These are phyloP conservation scores for Cladosporium sp. DNA, from an alignment of 2,329 filamentous ascomycete species.

Conservation along the genomic window DNA sequence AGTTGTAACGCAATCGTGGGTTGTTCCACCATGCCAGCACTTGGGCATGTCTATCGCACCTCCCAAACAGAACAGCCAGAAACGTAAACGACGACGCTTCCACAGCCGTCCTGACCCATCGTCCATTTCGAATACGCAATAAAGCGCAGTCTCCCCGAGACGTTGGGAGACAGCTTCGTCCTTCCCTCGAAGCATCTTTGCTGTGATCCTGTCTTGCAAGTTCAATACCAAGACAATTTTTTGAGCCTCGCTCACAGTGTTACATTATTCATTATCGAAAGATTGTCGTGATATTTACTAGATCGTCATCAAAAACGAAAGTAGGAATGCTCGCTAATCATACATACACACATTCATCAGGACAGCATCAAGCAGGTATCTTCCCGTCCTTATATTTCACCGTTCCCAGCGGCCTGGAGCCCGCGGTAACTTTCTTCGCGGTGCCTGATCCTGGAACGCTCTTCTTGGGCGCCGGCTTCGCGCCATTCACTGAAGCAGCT, in stretches of 20 bases:
- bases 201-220: too few species aligned
- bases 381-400: slow-evolving; percentile 25
- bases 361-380: slow-evolving; percentile 3
- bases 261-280: not conserved
- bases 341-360: not conserved
- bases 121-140: too few species aligned
- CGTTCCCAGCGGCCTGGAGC: slow-evolving; percentile 24
- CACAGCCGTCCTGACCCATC: too few species aligned
- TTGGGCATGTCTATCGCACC: too few species aligned
- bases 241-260: not conserved
- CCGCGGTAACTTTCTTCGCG: slow-evolving; percentile 11
- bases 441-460: not conserved
- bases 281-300: not conserved
- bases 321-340: not conserved
- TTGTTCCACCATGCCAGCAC: too few species aligned
- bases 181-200: too few species aligned
- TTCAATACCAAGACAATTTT: too few species aligned
- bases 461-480: slow-evolving; percentile 9
- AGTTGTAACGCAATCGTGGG: too few species aligned
- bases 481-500: slow-evolving; percentile 8
- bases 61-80: too few species aligned
- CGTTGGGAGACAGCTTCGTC: too few species aligned
- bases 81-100: too few species aligned
- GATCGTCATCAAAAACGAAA: not conserved
- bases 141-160: too few species aligned